Conservation (phyloP, 2,329 filamentous ascomycete genomes). For the Coniella vitis region DNA sequence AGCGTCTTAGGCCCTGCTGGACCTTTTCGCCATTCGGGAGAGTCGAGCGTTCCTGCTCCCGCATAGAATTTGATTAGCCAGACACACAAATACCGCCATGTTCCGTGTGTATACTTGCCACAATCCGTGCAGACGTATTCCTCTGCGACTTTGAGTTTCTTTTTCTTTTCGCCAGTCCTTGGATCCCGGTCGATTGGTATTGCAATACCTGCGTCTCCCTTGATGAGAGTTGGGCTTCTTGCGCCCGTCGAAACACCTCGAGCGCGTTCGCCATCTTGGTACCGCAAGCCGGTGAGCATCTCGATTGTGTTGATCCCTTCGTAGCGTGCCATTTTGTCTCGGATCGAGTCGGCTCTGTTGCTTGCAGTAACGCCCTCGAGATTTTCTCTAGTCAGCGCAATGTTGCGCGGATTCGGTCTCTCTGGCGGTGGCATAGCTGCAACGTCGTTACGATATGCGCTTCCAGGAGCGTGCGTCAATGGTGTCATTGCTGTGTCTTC, state of each 20-base stretch:
- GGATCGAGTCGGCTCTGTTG: constrained; percentile 65
- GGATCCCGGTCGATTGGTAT: constrained; percentile 74
- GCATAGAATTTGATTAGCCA: neutral
- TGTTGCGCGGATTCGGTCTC: constrained; percentile 54
- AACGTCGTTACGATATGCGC: constrained; percentile 30
- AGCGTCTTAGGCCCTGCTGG: constrained; percentile 89
- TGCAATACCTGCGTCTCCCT: constrained; percentile 79
- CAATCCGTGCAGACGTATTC: constrained; percentile 97
- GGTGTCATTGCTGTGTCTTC: constrained; percentile 36
- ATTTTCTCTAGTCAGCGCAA: constrained; percentile 70
- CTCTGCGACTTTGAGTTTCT: constrained; percentile 74
- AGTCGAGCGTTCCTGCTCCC: constrained; percentile 66
- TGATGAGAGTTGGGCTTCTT: constrained; percentile 70
- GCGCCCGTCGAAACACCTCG: constrained; percentile 83
- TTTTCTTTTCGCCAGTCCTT: constrained; percentile 71
- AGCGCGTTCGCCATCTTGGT: constrained; percentile 82
- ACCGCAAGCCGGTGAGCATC: constrained; percentile 83
- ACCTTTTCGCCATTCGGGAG: constrained; percentile 92
- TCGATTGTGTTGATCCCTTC: constrained; percentile 84
- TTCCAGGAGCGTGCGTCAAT: constrained; percentile 17
- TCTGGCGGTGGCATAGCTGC: constrained; percentile 61
- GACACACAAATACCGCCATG: neutral
- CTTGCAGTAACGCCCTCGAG: constrained; percentile 64
- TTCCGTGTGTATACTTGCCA: constrained; percentile 43
- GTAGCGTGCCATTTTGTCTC: constrained; percentile 78